phyloP scores from a whole-genome alignment of 495 filamentous ascomycete genomes.

The Cryomyces minteri region DNA sequence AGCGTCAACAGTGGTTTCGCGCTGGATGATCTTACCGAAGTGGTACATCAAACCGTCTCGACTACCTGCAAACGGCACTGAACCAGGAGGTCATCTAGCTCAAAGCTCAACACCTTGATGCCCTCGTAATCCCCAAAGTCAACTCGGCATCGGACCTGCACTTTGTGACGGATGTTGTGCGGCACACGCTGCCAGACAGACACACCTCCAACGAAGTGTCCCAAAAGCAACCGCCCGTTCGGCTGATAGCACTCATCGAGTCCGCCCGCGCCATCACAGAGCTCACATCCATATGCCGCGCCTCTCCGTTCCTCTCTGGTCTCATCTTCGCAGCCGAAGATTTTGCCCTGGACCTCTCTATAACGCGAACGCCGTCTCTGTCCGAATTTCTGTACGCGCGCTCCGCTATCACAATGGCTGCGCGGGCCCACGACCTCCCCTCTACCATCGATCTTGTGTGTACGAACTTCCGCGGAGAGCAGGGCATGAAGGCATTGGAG shows the following conservation, averaged over 20 bases:
- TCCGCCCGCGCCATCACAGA: conserved; percentile 64
- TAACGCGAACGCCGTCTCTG: conserved; percentile 64
- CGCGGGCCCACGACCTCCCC: conserved; percentile 50
- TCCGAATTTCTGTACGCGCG: conserved; percentile 78
- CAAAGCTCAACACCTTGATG: conserved; percentile 49
- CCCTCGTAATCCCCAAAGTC: conserved; percentile 62
- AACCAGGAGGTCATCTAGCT: conserved; percentile 22
- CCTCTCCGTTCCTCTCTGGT: conserved; percentile 52
- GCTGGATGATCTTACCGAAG: conserved; percentile 50
- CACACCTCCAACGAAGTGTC: conserved; percentile 9
- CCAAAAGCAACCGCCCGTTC: conserved; percentile 28
- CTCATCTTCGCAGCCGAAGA: conserved; percentile 90
- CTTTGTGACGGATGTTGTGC: conserved; percentile 49
- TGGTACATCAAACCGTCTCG: conserved; percentile 26
- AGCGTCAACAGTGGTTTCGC: conserved; percentile 56
- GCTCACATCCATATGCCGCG: conserved; percentile 48
- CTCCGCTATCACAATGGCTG: conserved; percentile 71
- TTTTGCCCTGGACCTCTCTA: conserved; percentile 68
- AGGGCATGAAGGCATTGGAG: conserved; percentile 36
- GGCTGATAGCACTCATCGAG: conserved; percentile 73
- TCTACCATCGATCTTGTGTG: conserved; percentile 82
- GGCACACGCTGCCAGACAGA: conserved; percentile 33
- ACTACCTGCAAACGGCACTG: background rate
- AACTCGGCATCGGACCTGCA: conserved; percentile 47
- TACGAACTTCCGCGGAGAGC: conserved; percentile 53